Evolutionary conservation across 148 eudicot genomes (phyloP), one percentile per base, ranked within the genome.

Genomic region (Cornus suecica): DNA sequence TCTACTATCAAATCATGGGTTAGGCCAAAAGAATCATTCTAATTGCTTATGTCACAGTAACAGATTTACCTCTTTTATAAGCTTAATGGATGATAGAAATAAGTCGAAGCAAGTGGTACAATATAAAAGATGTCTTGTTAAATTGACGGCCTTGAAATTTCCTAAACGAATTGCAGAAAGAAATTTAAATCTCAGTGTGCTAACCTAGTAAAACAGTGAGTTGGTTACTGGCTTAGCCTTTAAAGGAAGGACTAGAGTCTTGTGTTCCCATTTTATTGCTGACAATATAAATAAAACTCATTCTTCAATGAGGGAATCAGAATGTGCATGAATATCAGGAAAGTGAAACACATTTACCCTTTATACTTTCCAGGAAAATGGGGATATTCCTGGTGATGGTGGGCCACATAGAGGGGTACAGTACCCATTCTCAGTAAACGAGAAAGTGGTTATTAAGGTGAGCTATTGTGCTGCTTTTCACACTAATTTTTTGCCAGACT

Each of bases 391-490:
- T 82, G 76, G 83, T 70, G 96, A 89, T 31, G 73, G 81, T 82
- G 88, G 77, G 41, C 74, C 74, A 79, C 90, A 79, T 5, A 88
- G 86, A 81, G 87, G 80, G 68, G 83, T 88, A 71, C 98, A 93
- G 54, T 93, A 91, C 83, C 98, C 98, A 65, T 93, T 93, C 81
- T 81, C 91, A 72, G 91, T 89, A 69, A 82, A 86, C 75, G 97
- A 93, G 81, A 93, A 88, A 79, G 98, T 93, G 66, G 70, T 89
- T 72, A 93, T 93, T 45, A 88, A 86, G 94, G 98, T 88, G 81
- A 83, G 80, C 74, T 79, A 14, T 61, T 23, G 22, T 9, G 8
- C 54, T n/a, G 16, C 68, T 32, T 23, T 69, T 68, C 30, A 16
- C 41, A 32, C 51, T 48, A 52, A 18, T 62, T 15, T 65, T 22